Conservation (phyloP, 2,329 filamentous ascomycete genomes). For the Chalara sp. region DNA sequence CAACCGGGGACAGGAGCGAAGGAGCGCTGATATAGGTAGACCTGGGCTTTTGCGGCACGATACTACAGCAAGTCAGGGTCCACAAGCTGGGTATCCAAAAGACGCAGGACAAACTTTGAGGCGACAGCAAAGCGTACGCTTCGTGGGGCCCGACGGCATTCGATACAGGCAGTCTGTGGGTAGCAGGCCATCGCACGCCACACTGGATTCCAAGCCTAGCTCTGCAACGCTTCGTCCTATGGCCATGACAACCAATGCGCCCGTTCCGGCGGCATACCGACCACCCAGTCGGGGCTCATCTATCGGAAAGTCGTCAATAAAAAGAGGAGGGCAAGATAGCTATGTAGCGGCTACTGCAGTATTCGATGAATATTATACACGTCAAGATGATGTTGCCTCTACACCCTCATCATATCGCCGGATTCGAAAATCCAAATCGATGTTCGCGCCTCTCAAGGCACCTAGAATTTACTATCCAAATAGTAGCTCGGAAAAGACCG, state of each 20-base stretch:
- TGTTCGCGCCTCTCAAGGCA: conserved; percentile 33
- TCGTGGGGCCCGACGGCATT: conserved; percentile 23
- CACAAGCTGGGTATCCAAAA: conserved; percentile 11
- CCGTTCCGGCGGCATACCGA: conserved; percentile 22
- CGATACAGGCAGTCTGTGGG: conserved; percentile 17
- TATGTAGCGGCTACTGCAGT: conserved; percentile 31
- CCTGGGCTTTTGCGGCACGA: conserved; percentile 11
- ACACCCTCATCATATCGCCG: conserved; percentile 41
- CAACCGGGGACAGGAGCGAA: conserved; percentile 39
- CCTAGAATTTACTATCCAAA: conserved; percentile 24
- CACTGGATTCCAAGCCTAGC: conserved; percentile 12
- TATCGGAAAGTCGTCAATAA: conserved; percentile 21
- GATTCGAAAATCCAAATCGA: conserved; percentile 49
- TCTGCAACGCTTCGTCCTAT: conserved; percentile 16
- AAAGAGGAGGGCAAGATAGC: conserved; percentile 21
- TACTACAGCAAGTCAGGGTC: conserved; percentile 5
- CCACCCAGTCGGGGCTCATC: conserved; percentile 26
- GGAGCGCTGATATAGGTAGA: conserved; percentile 29
- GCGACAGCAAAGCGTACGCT: conserved; percentile 50
- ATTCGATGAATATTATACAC: conserved; percentile 38
- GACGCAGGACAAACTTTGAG: conserved; percentile 25
- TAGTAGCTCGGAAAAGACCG: conserved; percentile 16
- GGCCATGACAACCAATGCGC: conserved; percentile 21
- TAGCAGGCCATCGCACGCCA: conserved; percentile 14
- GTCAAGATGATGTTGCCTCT: conserved; percentile 41